phyloP scores from a whole-genome alignment of 768 basidiomycete species.

The Mycena vulgaris region DNA sequence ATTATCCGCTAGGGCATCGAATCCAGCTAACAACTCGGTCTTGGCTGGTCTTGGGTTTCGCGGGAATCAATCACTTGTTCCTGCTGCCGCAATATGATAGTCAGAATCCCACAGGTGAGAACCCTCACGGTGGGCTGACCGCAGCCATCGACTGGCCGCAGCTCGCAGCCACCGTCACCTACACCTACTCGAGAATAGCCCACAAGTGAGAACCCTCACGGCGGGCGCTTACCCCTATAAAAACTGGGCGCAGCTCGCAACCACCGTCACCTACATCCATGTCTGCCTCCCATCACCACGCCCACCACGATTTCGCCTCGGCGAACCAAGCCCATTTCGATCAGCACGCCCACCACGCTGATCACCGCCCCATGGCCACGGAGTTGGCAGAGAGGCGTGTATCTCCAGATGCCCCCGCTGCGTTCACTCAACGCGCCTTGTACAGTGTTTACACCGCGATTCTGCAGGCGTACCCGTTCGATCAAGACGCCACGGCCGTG shows the following conservation, averaged over 20 bases:
- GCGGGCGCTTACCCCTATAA: neutral
- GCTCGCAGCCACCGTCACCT: neutral
- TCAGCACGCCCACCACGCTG: conserved; percentile 34
- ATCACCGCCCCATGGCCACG: conserved; percentile 33
- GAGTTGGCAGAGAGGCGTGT: conserved; percentile 37
- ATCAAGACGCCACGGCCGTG: conserved; percentile 34
- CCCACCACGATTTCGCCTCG: conserved; percentile 31
- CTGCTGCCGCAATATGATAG: too few relatives aligned
- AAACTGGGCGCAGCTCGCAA: neutral
- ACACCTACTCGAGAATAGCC: too few relatives aligned
- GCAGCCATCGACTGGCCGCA: neutral
- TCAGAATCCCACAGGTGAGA: too few relatives aligned
- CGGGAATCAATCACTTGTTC: too few relatives aligned
- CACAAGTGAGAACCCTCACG: neutral
- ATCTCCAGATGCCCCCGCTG: neutral
- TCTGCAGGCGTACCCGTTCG: conserved; percentile 38
- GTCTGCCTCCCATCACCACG: neutral
- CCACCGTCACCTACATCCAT: neutral
- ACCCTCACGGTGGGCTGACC: neutral
- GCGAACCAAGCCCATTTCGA: conserved; percentile 40
- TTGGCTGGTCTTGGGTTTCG: too few relatives aligned
- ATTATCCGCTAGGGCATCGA: neutral
- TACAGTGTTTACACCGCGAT: conserved; percentile 37
- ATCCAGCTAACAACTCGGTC: too few relatives aligned
- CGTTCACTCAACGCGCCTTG: neutral